phyloP scores from a whole-genome alignment of 495 filamentous ascomycete genomes.

The Chaetomium tenue region DNA sequence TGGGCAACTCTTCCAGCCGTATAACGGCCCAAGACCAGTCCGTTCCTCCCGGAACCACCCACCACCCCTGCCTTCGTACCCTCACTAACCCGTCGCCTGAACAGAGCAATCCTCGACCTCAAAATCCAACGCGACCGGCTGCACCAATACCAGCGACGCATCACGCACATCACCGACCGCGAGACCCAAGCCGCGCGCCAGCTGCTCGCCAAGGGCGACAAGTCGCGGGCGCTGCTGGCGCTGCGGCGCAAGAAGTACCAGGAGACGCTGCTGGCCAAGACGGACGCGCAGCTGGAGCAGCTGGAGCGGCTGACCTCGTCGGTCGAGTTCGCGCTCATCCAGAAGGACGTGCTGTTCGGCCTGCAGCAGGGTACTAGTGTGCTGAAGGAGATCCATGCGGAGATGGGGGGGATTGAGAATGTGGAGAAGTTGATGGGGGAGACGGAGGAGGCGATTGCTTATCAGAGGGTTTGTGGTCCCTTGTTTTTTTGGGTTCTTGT shows the following conservation, averaged over 20 bases:
- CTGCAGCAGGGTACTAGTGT: constrained; percentile 89
- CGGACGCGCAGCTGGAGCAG: constrained; percentile 84
- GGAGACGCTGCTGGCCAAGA: constrained; percentile 82
- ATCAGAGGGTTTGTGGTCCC: constrained; percentile 65
- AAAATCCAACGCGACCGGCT: constrained; percentile 97
- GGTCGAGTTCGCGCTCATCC: constrained; percentile 91
- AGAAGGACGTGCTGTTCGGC: constrained; percentile 92
- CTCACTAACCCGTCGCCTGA: constrained; percentile 8
- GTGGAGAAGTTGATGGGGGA: constrained; percentile 94
- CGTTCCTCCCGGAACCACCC: not conserved
- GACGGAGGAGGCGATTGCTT: constrained; percentile 80
- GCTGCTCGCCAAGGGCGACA: constrained; percentile 73
- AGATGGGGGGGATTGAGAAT: constrained; percentile 92
- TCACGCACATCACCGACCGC: constrained; percentile 74
- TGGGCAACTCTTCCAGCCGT: constrained; percentile 47
- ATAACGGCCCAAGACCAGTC: constrained; percentile 52
- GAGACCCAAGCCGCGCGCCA: constrained; percentile 82
- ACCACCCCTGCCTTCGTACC: not conserved
- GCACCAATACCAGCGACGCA: constrained; percentile 87
- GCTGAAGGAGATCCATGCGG: constrained; percentile 82
- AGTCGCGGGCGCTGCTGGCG: constrained; percentile 77
- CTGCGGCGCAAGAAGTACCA: constrained; percentile 97
- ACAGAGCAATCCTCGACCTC: constrained; percentile 84
- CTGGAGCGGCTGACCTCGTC: constrained; percentile 78
- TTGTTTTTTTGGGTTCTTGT: not conserved